Conservation (phyloP, 2,329 filamentous ascomycete genomes). For the Fusarium buharicum region DNA sequence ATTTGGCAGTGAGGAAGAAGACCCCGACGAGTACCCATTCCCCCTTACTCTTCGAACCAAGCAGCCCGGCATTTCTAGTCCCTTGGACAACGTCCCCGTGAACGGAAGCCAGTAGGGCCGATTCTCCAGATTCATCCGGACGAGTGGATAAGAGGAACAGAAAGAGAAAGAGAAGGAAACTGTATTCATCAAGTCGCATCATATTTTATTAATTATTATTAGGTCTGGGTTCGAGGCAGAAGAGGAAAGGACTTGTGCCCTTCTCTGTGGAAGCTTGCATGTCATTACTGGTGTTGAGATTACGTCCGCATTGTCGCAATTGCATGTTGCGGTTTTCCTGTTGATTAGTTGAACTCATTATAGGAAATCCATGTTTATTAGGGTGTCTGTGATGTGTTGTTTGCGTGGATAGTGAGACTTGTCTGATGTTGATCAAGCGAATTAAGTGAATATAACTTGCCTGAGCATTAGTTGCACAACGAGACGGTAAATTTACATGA, state of each 20-base stretch:
- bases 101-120: slow-evolving; percentile 41
- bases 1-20: slow-evolving; percentile 82
- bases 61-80: slow-evolving; percentile 50
- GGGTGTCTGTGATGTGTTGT: not conserved
- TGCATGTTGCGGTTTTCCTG: slow-evolving; percentile 31
- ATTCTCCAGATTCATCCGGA: slow-evolving; percentile 7
- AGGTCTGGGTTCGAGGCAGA: slow-evolving; percentile 14
- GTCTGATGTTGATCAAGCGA: not conserved
- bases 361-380: slow-evolving; percentile 29
- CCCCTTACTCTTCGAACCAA: slow-evolving; percentile 67
- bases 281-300: slow-evolving; percentile 38
- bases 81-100: slow-evolving; percentile 40
- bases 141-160: not conserved
- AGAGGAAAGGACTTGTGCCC: not conserved
- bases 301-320: slow-evolving; percentile 35
- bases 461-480: not conserved
- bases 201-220: slow-evolving; percentile 36
- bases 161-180: slow-evolving; percentile 18
- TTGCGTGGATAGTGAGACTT: not conserved
- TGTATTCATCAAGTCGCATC: slow-evolving; percentile 26
- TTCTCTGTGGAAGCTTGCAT: slow-evolving; percentile 34
- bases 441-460: not conserved
- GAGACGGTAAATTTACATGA: too few relatives aligned
- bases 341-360: slow-evolving; percentile 28
- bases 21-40: slow-evolving; percentile 77